Percentiles rank a stretch among this genome's conserved stretches.
Evolutionary conservation across 495 filamentous ascomycete species (phyloP).

Genomic region (Aspergillus incahuasiensis): DNA sequence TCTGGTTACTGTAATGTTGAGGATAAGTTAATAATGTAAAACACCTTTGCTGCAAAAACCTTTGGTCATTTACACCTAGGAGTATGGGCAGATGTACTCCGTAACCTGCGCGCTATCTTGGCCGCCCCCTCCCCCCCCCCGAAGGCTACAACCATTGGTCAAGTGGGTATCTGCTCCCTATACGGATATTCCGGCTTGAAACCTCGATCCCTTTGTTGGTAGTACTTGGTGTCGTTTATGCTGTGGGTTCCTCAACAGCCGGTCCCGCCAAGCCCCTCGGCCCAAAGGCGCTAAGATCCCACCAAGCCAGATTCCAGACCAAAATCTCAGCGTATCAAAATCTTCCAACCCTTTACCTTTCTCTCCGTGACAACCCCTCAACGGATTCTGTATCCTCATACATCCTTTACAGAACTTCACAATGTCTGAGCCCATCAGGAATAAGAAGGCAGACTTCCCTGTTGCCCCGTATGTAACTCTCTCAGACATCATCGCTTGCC

Average conservation of each 20-base stretch:
- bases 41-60: too few species aligned
- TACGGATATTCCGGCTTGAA: too few species aligned
- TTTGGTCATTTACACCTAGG: too few species aligned
- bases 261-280: conserved; percentile 46
- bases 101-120: too few species aligned
- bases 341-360: conserved; percentile 31
- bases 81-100: too few species aligned
- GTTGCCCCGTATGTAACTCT: conserved; percentile 71
- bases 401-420: conserved; percentile 20
- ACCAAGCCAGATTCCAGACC: conserved; percentile 45
- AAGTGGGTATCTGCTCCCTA: neutral
- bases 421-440: conserved; percentile 90
- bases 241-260: conserved; percentile 37
- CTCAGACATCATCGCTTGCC: conserved; percentile 5
- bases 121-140: too few species aligned
- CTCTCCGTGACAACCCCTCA: conserved; percentile 23
- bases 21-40: too few species aligned
- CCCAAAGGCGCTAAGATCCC: conserved; percentile 48
- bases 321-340: conserved; percentile 38
- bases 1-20: too few species aligned
- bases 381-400: conserved; percentile 12
- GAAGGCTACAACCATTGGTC: too few species aligned
- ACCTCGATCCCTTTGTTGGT: neutral
- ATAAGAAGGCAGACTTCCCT: conserved; percentile 78
- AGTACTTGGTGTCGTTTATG: neutral